These are phyloP conservation scores for Wickerhamiella sorbophila DNA, from an alignment of 805 yeast genomes.

Conservation along the genomic window DNA sequence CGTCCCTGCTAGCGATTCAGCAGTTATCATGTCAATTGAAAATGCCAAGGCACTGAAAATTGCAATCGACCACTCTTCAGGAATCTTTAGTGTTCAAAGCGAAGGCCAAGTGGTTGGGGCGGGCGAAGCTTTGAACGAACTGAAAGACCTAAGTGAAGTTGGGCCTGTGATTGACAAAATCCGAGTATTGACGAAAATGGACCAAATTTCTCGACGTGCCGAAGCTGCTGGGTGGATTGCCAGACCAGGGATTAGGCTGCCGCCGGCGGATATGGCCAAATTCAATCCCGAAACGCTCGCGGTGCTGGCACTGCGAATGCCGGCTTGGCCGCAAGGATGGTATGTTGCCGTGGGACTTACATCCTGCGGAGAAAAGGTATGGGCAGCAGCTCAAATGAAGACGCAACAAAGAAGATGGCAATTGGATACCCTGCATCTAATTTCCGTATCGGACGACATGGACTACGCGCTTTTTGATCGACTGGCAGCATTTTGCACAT, in stretches of 20 bases:
- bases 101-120: slow-evolving; percentile 12
- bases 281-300: slow-evolving; percentile 17
- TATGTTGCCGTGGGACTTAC: slow-evolving; percentile 25
- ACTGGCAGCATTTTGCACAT: slow-evolving; percentile 17
- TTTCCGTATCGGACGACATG: slow-evolving; percentile 11
- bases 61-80: slow-evolving; percentile 18
- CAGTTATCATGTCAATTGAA: slow-evolving; percentile 8
- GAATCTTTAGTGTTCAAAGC: slow-evolving; percentile 12
- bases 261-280: slow-evolving; percentile 33
- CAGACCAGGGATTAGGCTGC: slow-evolving; percentile 39
- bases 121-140: slow-evolving; percentile 10
- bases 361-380: slow-evolving; percentile 10
- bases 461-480: slow-evolving; percentile 21
- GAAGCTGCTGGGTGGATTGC: slow-evolving; percentile 55
- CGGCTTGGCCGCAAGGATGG: slow-evolving; percentile 30
- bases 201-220: slow-evolving; percentile 37
- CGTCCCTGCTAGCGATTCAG: slow-evolving; percentile 1
- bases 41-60: slow-evolving; percentile 9
- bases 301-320: slow-evolving; percentile 22
- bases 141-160: slow-evolving; percentile 10
- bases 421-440: slow-evolving; percentile 13
- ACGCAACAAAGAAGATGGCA: slow-evolving; percentile 16
- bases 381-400: slow-evolving; percentile 16
- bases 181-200: slow-evolving; percentile 35
- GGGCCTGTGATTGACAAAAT: slow-evolving; percentile 31